phyloP scores from a whole-genome alignment of 2,329 filamentous ascomycete genomes.

The Fusarium domesticum region DNA sequence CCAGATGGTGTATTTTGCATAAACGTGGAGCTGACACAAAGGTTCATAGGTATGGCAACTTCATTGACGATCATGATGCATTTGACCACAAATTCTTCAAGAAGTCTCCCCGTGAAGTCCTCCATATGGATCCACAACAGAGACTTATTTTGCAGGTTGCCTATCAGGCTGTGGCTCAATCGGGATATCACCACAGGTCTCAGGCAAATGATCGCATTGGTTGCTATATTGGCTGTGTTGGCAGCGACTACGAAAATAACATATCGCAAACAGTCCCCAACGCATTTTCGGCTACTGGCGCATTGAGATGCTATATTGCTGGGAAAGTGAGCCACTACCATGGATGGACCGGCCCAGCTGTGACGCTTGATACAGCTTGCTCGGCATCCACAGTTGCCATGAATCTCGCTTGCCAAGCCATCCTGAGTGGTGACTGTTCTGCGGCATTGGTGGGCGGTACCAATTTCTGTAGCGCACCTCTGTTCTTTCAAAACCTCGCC shows the following conservation, averaged over 20 bases:
- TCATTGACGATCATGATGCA: constrained; percentile 3
- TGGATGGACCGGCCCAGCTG: constrained; percentile 37
- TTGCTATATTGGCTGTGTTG: no score
- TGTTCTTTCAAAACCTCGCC: constrained; percentile 21
- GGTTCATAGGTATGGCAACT: constrained; percentile 3
- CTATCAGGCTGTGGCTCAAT: constrained; percentile 3
- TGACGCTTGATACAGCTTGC: constrained; percentile 40
- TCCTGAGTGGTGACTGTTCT: constrained; percentile 32
- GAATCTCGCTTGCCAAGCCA: constrained; percentile 32
- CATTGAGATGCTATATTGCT: constrained; percentile 31
- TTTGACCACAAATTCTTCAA: constrained; percentile 11
- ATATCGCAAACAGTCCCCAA: constrained; percentile 26
- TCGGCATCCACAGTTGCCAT: constrained; percentile 37
- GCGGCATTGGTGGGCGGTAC: constrained; percentile 39
- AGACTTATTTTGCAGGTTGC: constrained; percentile 1
- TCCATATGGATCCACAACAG: constrained; percentile 1
- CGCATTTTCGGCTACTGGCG: constrained; percentile 37
- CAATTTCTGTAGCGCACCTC: constrained; percentile 35
- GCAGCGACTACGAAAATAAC: constrained; percentile 44
- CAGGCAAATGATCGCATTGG: no score
- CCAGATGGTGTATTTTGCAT: not conserved
- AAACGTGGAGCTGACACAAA: not conserved
- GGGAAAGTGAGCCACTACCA: constrained; percentile 38
- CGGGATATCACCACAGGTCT: constrained; percentile 1
- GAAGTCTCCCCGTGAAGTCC: not conserved